A percentile compares a stretch with the other conserved stretches of the same genome.
These are phyloP conservation scores for Eremothecium gossypii DNA, from an alignment of 1,139 yeast species.

Conservation along the genomic window DNA sequence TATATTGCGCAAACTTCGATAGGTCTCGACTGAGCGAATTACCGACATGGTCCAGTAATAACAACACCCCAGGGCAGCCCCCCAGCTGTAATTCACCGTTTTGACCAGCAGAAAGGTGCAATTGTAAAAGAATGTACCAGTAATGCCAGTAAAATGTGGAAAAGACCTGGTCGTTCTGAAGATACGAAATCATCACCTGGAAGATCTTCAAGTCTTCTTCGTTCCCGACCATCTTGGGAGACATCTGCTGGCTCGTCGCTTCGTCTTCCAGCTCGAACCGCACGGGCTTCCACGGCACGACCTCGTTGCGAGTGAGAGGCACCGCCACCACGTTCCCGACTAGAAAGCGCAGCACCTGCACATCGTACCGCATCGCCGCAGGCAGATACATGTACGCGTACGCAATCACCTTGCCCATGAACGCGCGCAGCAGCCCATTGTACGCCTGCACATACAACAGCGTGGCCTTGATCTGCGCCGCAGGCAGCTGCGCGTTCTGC, in stretches of 20 bases:
- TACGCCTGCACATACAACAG: slow-evolving; percentile 15
- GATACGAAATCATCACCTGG: slow-evolving; percentile 26
- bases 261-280: background rate
- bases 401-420: slow-evolving; percentile 27
- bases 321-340: background rate
- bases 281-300: slow-evolving; percentile 1
- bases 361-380: slow-evolving; percentile 22
- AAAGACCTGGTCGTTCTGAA: slow-evolving; percentile 23
- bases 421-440: slow-evolving; percentile 20
- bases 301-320: background rate
- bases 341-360: slow-evolving; percentile 14
- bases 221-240: background rate
- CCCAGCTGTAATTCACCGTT: slow-evolving; percentile 1
- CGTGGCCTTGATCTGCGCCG: slow-evolving; percentile 4
- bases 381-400: slow-evolving; percentile 25
- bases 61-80: slow-evolving; percentile 16
- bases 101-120: slow-evolving; percentile 5
- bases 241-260: background rate
- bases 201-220: slow-evolving; percentile 14
- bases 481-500: slow-evolving; percentile 6
- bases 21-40: slow-evolving; percentile 17
- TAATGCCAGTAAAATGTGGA: slow-evolving; percentile 28
- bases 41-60: slow-evolving; percentile 14
- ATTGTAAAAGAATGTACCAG: slow-evolving; percentile 21
- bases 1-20: slow-evolving; percentile 12